Evolutionary conservation across 176 grass and related monocot species (phyloP).

Genomic region (Carex scoparia): DNA sequence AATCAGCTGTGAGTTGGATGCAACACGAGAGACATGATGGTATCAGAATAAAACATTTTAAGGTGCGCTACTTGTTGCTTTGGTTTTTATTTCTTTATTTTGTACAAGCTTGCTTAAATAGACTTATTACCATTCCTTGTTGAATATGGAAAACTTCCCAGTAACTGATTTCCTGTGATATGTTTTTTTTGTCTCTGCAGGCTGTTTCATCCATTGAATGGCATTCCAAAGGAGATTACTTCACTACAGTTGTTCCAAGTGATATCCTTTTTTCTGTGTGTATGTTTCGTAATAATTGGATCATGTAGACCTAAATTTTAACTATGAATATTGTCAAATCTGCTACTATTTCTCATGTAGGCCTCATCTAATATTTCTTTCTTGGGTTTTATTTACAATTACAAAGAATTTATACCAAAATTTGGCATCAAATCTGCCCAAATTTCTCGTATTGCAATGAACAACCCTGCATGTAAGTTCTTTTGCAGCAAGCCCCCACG

Average conservation of each 20-base stretch:
- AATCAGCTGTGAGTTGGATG: slow-evolving; percentile 77
- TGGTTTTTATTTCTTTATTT: slow-evolving; percentile 2
- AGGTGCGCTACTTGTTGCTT: slow-evolving; percentile 34
- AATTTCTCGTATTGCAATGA: not conserved
- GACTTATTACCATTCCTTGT: not conserved
- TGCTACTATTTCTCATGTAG: not conserved
- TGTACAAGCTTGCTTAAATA: not conserved
- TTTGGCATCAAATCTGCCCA: not conserved
- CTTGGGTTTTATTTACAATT: not conserved
- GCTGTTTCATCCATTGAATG: slow-evolving; percentile 81
- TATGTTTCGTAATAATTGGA: not conserved
- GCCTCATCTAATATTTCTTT: not conserved
- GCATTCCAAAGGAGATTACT: slow-evolving; percentile 99
- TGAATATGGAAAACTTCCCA: not conserved
- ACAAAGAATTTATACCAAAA: not conserved
- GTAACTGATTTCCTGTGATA: slow-evolving; percentile 6
- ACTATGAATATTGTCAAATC: not conserved
- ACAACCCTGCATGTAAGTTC: not conserved
- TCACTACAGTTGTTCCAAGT: slow-evolving; percentile 86
- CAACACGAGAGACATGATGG: slow-evolving; percentile 67
- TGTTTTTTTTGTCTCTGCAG: slow-evolving; percentile 45
- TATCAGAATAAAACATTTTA: slow-evolving; percentile 77
- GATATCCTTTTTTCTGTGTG: slow-evolving; percentile 69
- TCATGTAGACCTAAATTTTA: not conserved
- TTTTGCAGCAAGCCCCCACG: not conserved